phyloP scores from a whole-genome alignment of 441 rosid genomes.

The Pelargonium australe region DNA sequence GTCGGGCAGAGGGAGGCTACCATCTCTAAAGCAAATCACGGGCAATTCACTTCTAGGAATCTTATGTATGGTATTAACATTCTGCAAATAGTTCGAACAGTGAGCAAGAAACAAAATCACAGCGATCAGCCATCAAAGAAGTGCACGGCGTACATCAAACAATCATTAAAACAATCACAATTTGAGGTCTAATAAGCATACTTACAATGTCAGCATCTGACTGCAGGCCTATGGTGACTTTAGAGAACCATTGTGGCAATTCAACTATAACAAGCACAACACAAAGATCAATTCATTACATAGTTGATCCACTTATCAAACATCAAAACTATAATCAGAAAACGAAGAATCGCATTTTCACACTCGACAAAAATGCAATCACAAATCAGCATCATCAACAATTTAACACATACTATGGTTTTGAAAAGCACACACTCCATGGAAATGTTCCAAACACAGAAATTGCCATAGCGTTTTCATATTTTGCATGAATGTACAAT shows the following conservation, averaged over 20 bases:
- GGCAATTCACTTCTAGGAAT: slow-evolving; percentile 1
- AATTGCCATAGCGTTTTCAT: not conserved
- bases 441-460: not conserved
- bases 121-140: not conserved
- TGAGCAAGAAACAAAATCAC: no score
- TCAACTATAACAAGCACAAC: slow-evolving; percentile 3
- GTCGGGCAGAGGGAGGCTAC: slow-evolving; percentile 6
- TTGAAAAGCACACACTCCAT: not conserved
- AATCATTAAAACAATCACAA: no score
- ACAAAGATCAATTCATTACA: not conserved
- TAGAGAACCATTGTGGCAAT: slow-evolving; percentile 2
- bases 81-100: not conserved
- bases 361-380: no score
- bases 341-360: no score
- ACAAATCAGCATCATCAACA: no score
- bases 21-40: slow-evolving; percentile 6
- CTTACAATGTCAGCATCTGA: not conserved
- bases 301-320: not conserved
- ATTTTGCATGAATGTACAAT: not conserved
- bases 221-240: slow-evolving; percentile 2
- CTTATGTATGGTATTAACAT: not conserved
- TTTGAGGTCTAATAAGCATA: not conserved
- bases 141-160: not conserved
- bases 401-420: no score
- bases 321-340: not conserved